Evolutionary conservation across 2,329 filamentous ascomycete genomes (phyloP), one percentile per base, ranked within the genome.

Genomic region (Orbilia blumenaviensis): DNA sequence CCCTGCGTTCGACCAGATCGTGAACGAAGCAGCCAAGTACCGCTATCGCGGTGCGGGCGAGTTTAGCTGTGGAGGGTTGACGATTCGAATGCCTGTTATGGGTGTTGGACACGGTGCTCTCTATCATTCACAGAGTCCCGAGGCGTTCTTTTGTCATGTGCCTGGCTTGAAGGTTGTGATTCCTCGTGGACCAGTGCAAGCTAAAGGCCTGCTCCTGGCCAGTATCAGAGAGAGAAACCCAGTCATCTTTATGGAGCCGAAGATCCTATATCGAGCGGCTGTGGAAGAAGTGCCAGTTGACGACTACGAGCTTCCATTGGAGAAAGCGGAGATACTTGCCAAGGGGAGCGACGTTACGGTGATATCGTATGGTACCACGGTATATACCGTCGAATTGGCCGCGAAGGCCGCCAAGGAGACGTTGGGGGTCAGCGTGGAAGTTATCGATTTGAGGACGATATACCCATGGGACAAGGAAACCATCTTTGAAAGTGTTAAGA

Each of bases 191-290:
- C 94, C 94, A 0, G 83, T 91, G 1, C 94, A 97, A 83, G 94
- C 94, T 3, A 97, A 97, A 83, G 94, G 94, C 1, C 86, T 97
- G 2, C 85, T 97, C 60, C 85, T 96, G 2, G 88, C 91, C 0
- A 93, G 96, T 63, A 89, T 89, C 61, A 88, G 85, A 84, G 89
- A 87, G 80, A 92, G 93, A 77, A 94, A 97, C 82, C 94, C 94
- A 0, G 92, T 94, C 77, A 86, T 97, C 63, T 96, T 97, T 83
- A 90, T 97, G 90, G 94, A 97, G 82, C 94, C 94, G 48, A 97
- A 97, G 84, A 92, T 95, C 52, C 85, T 97, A 10, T 97, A 97
- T 83, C 90, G 94, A 18, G 93, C 94, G 0, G 92, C 94, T 0
- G 92, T 96, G 27, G 94, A 97, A 83, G 92, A 97, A 82, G 94